Evolutionary conservation across 768 basidiomycete species (phyloP).

Genomic region (Boletus pseudo-olivaceus): DNA sequence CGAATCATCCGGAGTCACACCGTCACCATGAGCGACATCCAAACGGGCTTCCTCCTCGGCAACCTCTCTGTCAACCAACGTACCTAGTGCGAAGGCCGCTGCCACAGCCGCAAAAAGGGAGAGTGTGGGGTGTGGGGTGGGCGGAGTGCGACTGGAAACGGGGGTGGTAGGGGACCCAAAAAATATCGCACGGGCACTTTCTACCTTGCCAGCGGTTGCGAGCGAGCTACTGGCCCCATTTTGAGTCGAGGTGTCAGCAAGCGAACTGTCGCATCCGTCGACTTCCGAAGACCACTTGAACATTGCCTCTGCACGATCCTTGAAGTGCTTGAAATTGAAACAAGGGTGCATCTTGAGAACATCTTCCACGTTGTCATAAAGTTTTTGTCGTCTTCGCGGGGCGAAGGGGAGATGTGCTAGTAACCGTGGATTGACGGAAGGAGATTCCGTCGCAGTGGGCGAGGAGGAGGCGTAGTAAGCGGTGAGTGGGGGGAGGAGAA

Average conservation of each 20-base stretch:
- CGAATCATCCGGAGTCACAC: slow-evolving; percentile 19
- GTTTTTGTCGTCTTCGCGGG: slow-evolving; percentile 34
- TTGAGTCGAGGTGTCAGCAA: slow-evolving; percentile 27
- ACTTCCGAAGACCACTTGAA: slow-evolving; percentile 38
- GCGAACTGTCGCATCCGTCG: slow-evolving; percentile 17
- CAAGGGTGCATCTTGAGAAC: slow-evolving; percentile 47
- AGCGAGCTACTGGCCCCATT: slow-evolving; percentile 24
- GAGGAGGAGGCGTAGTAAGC: slow-evolving; percentile 22
- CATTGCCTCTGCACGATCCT: slow-evolving; percentile 42
- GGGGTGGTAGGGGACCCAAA: slow-evolving; percentile 21
- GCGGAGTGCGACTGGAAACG: slow-evolving; percentile 6
- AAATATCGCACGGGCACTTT: slow-evolving; percentile 31
- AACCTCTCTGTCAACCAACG: slow-evolving; percentile 35
- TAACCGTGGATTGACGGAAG: slow-evolving; percentile 38
- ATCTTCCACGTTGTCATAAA: slow-evolving; percentile 39
- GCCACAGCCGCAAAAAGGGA: slow-evolving; percentile 58
- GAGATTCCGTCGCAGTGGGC: slow-evolving; percentile 21
- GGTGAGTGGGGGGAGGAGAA: slow-evolving; percentile 17
- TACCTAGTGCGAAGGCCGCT: slow-evolving; percentile 59
- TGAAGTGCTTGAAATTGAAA: slow-evolving; percentile 48
- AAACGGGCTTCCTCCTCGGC: slow-evolving; percentile 27
- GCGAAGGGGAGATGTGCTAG: slow-evolving; percentile 40
- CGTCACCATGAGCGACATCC: slow-evolving; percentile 19
- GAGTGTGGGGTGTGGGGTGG: slow-evolving; percentile 19
- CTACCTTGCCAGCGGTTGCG: slow-evolving; percentile 18